Conservation (phyloP, 116 monocot genomes). For the Phalaenopsis hybrid region DNA sequence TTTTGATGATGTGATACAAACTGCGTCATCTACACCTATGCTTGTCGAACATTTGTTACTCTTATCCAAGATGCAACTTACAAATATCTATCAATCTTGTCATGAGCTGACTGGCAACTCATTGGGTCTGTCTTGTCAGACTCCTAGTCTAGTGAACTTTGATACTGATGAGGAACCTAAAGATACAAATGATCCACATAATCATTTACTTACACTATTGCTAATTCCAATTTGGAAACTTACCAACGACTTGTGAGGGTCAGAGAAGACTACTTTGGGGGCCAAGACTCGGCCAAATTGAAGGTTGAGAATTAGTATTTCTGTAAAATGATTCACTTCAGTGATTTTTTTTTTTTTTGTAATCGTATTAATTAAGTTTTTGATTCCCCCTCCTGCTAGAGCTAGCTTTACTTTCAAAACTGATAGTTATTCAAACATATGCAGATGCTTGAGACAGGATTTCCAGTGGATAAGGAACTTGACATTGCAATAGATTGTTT, state of each 20-base stretch:
- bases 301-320: conserved; percentile 33
- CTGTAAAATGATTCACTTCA: not conserved
- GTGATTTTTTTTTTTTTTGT: not conserved
- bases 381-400: no score
- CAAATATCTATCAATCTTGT: conserved; percentile 14
- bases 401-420: not conserved
- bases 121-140: conserved; percentile 9
- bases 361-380: no score
- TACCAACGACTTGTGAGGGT: conserved; percentile 84
- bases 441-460: conserved; percentile 61
- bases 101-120: conserved; percentile 6
- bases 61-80: conserved; percentile 29
- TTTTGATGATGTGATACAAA: conserved; percentile 17
- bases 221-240: no score
- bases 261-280: conserved; percentile 56
- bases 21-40: conserved; percentile 32
- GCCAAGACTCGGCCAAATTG: conserved; percentile 20
- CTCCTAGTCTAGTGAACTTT: conserved; percentile 4
- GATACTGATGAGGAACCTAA: conserved; percentile 4
- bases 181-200: conserved; percentile 2
- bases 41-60: conserved; percentile 32
- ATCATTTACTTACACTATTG: not conserved
- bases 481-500: conserved; percentile 75
- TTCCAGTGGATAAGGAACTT: conserved; percentile 45
- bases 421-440: not conserved